phyloP scores from a whole-genome alignment of 2,329 filamentous ascomycete genomes.

The Calonectria montana region DNA sequence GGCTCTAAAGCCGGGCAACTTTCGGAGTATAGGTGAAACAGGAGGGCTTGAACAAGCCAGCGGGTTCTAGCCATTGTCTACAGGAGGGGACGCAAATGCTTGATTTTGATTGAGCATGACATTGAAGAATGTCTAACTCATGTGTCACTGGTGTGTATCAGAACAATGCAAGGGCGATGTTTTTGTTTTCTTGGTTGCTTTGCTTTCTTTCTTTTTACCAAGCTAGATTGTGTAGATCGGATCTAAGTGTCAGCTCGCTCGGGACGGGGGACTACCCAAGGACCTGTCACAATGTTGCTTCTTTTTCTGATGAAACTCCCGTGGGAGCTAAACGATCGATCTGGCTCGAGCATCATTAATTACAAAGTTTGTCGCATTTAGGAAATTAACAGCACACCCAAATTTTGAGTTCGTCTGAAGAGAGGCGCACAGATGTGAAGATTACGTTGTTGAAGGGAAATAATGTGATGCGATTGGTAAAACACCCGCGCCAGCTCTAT shows the following conservation, averaged over 20 bases:
- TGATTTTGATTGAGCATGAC: not conserved
- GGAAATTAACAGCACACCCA: not conserved
- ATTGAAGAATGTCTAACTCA: not conserved
- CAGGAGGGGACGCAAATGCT: not conserved
- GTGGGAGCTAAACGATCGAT: not conserved
- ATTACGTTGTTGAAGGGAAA: not conserved
- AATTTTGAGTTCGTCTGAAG: not conserved
- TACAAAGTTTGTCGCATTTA: not conserved
- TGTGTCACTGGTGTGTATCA: not conserved
- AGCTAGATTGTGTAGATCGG: not conserved
- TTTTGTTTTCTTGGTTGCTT: not conserved
- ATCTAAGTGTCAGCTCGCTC: not conserved
- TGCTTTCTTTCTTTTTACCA: slow-evolving; percentile 1
- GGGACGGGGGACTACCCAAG: not conserved
- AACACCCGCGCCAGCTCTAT: not conserved
- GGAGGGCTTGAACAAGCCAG: not conserved
- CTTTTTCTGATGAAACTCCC: not conserved
- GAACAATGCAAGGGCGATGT: not conserved
- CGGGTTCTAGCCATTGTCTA: not conserved
- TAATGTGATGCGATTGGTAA: not conserved
- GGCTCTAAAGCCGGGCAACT: not conserved
- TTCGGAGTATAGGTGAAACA: not conserved
- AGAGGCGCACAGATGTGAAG: not conserved
- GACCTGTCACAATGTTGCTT: not conserved
- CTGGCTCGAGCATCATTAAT: not conserved